Conservation (phyloP, 345 rosid genomes). For the Melastoma malabathricum region DNA sequence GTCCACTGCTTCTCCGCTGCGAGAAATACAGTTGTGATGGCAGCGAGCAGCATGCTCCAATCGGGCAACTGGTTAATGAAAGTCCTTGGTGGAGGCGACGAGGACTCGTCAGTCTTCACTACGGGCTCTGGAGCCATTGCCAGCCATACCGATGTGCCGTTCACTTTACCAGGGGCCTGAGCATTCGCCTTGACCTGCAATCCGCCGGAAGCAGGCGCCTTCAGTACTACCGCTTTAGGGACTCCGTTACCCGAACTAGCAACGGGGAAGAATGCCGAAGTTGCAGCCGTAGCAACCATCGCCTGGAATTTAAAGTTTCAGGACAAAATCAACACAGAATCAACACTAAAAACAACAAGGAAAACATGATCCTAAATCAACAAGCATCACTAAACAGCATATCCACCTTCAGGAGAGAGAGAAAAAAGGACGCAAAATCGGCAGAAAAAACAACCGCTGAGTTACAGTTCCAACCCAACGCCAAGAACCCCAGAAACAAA, state of each 20-base stretch:
- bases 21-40: slow-evolving; percentile 85
- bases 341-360: no score
- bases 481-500: no score
- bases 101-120: slow-evolving; percentile 30
- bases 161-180: slow-evolving; percentile 77
- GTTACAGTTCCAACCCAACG: no score
- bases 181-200: slow-evolving; percentile 74
- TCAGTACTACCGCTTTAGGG: slow-evolving; percentile 33
- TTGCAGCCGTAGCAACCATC: slow-evolving; percentile 47
- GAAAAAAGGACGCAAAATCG: no score
- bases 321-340: no score
- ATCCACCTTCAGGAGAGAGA: no score
- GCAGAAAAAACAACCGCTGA: no score
- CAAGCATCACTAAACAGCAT: no score
- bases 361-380: no score
- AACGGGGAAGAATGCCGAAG: slow-evolving; percentile 57
- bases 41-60: slow-evolving; percentile 99
- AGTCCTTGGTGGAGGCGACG: slow-evolving; percentile 66
- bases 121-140: slow-evolving; percentile 32
- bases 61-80: slow-evolving; percentile 94
- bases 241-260: slow-evolving; percentile 42
- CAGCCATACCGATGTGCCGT: slow-evolving; percentile 50
- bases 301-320: neutral
- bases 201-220: slow-evolving; percentile 27
- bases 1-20: slow-evolving; percentile 99